phyloP scores from a whole-genome alignment of 2,329 filamentous ascomycete species.

The Teratosphaeria pseudoeucalypti region DNA sequence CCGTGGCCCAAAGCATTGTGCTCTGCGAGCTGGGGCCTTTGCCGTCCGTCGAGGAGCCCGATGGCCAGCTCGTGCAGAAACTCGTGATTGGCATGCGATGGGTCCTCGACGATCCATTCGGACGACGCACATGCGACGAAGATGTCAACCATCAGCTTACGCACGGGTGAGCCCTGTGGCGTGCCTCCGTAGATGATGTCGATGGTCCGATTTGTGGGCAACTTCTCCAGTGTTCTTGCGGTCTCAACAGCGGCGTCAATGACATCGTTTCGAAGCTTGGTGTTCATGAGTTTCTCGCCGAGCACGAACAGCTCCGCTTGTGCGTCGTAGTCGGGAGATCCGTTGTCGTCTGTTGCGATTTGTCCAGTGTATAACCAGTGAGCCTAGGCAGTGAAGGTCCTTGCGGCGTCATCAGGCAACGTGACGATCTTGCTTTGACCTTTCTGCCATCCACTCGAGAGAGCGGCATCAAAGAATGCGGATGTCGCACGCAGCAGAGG shows the following conservation, averaged over 20 bases:
- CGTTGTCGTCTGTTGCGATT: not conserved
- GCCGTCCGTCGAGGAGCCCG: not conserved
- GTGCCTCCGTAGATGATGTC: constrained; percentile 5
- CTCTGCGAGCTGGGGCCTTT: not conserved
- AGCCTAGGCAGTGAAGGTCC: not conserved
- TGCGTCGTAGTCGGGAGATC: not conserved
- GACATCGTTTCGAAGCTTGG: not conserved
- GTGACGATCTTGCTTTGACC: not conserved
- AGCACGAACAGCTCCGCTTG: not conserved
- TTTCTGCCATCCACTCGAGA: constrained; percentile 4
- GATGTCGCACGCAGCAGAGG: not conserved
- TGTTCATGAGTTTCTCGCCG: constrained; percentile 1
- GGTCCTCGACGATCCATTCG: not conserved
- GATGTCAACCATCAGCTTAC: constrained; percentile 4
- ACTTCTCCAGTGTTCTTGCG: not conserved
- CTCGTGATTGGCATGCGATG: not conserved
- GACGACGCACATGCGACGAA: not conserved
- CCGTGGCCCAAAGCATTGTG: not conserved
- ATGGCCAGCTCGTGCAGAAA: not conserved
- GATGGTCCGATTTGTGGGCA: not conserved
- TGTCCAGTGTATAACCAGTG: constrained; percentile 4
- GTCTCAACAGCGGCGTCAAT: not conserved
- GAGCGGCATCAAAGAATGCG: constrained; percentile 3
- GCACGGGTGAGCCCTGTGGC: not conserved
- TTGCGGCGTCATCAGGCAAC: not conserved